Conservation (phyloP, 2,329 filamentous ascomycete species). For the Colletotrichum chlorophyti region DNA sequence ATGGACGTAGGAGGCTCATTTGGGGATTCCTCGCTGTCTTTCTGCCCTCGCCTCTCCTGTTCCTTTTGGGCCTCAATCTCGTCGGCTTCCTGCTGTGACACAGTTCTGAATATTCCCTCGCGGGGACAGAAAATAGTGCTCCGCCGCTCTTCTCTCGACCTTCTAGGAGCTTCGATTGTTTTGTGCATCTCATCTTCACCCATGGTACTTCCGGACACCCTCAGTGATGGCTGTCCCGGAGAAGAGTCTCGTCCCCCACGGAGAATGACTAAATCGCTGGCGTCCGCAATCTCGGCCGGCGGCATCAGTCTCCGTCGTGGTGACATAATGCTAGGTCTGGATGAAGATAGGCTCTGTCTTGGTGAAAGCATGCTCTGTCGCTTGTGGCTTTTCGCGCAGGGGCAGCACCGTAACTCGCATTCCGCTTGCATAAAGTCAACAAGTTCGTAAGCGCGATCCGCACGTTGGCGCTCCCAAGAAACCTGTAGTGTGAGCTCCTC, state of each 20-base stretch:
- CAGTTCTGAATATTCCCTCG: constrained; percentile 68
- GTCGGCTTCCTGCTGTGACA: constrained; percentile 60
- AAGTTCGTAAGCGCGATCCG: constrained; percentile 73
- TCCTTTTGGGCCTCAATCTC: constrained; percentile 45
- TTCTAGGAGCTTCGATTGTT: constrained; percentile 26
- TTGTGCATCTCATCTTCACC: constrained; percentile 28
- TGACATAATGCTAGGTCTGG: constrained; percentile 40
- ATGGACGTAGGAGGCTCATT: constrained; percentile 41
- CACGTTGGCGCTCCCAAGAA: constrained; percentile 67
- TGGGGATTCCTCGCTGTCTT: constrained; percentile 22
- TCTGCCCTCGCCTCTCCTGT: constrained; percentile 29
- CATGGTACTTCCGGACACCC: constrained; percentile 38
- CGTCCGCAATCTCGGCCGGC: constrained; percentile 45
- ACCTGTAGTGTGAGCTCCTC: constrained; percentile 61
- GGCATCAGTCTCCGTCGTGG: constrained; percentile 44
- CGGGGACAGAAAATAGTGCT: constrained; percentile 66
- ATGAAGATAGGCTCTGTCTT: constrained; percentile 44
- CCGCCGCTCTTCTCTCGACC: constrained; percentile 48
- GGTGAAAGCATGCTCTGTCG: constrained; percentile 40
- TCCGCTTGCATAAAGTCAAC: constrained; percentile 80
- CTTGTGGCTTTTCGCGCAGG: constrained; percentile 54
- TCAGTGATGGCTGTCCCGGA: constrained; percentile 27
- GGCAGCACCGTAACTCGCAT: constrained; percentile 72
- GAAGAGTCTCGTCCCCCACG: constrained; percentile 33
- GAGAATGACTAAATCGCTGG: constrained; percentile 51